Conservation (phyloP, 768 basidiomycete species). For the Boletellus emodensis region DNA sequence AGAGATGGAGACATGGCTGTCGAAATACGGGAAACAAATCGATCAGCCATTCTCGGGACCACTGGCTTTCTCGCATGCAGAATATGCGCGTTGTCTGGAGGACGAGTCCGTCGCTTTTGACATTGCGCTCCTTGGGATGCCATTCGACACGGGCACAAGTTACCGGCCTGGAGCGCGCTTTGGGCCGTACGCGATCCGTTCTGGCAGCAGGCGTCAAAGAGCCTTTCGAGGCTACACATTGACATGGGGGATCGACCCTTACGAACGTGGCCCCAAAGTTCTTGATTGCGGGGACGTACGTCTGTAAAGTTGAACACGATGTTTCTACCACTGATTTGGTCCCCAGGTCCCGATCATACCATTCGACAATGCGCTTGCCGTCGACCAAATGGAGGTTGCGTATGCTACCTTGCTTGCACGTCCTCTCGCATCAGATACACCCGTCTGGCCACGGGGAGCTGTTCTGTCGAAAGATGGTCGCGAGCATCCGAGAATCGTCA, state of each 20-base stretch:
- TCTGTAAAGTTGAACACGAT: not conserved
- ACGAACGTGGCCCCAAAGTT: constrained; percentile 50
- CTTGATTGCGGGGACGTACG: constrained; percentile 82
- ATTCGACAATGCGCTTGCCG: constrained; percentile 77
- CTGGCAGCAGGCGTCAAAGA: constrained; percentile 67
- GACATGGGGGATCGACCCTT: constrained; percentile 71
- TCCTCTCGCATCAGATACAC: constrained; percentile 31
- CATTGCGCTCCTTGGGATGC: constrained; percentile 77
- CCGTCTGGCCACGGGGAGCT: constrained; percentile 25
- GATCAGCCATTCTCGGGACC: constrained; percentile 80
- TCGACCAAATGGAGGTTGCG: constrained; percentile 85
- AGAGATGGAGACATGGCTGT: constrained; percentile 48
- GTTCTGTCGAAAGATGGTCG: constrained; percentile 51
- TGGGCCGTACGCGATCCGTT: constrained; percentile 81
- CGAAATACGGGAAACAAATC: constrained; percentile 70
- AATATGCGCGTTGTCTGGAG: constrained; percentile 41
- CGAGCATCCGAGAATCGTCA: constrained; percentile 73
- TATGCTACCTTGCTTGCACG: constrained; percentile 74
- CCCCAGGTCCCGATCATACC: constrained; percentile 68
- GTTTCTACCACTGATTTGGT: not conserved
- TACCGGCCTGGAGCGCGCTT: constrained; percentile 73
- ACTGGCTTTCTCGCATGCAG: constrained; percentile 77
- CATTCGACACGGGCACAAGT: constrained; percentile 65
- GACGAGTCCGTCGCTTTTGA: constrained; percentile 31
- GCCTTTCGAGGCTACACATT: constrained; percentile 61